These are phyloP conservation scores for Naganishia vishniacii DNA, from an alignment of 768 basidiomycete species.

Conservation along the genomic window DNA sequence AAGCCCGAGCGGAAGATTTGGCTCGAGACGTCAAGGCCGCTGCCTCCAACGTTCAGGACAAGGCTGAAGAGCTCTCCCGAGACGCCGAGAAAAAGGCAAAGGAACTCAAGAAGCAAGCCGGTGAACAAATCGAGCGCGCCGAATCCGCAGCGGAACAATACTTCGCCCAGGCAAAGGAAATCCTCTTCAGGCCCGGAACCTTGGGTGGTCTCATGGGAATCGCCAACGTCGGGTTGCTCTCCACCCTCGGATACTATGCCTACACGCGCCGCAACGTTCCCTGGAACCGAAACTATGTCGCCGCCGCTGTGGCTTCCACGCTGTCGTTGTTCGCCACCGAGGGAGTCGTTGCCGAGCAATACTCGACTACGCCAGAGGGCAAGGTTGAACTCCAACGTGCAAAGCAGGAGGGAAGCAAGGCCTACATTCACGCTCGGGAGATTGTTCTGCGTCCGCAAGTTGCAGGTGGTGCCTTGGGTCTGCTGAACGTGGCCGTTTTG, in stretches of 20 bases:
- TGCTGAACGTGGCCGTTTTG: conserved; percentile 63
- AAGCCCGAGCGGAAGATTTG: conserved; percentile 55
- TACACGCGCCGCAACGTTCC: conserved; percentile 59
- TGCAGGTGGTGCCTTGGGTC: conserved; percentile 61
- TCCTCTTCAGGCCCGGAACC: conserved; percentile 62
- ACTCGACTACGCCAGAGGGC: conserved; percentile 59
- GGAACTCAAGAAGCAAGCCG: conserved; percentile 25
- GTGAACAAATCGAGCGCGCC: conserved; percentile 37
- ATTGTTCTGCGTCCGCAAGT: conserved; percentile 62
- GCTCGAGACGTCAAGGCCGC: conserved; percentile 56
- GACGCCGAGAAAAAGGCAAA: conserved; percentile 24
- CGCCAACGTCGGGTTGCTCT: conserved; percentile 70
- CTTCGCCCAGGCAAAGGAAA: conserved; percentile 54
- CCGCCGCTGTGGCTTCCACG: conserved; percentile 41
- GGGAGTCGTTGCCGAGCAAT: conserved; percentile 59
- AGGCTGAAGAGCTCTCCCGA: conserved; percentile 51
- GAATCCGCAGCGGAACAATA: conserved; percentile 41
- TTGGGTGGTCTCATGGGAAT: conserved; percentile 68
- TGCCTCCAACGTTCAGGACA: conserved; percentile 19
- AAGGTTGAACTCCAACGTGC: conserved; percentile 58
- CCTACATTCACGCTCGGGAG: conserved; percentile 59
- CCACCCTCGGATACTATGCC: conserved; percentile 60
- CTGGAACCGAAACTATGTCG: conserved; percentile 47
- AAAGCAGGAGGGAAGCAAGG: conserved; percentile 52
- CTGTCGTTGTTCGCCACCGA: conserved; percentile 45